Evolutionary conservation across 2,329 filamentous ascomycete species (phyloP).

Genomic region (Calonectria montana): DNA sequence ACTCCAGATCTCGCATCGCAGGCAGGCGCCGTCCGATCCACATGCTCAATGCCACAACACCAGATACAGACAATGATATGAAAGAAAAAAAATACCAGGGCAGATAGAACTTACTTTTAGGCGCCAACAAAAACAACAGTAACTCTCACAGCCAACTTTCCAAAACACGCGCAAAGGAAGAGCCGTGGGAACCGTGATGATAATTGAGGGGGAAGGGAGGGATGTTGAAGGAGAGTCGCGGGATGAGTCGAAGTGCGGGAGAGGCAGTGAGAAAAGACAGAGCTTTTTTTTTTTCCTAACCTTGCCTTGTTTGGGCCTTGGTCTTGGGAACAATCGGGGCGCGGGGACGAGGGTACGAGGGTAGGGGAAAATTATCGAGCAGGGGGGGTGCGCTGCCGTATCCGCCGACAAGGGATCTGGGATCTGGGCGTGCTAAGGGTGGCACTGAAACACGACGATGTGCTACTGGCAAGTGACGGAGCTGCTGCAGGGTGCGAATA

Average conservation of each 20-base stretch:
- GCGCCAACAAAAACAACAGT: conserved; percentile 63
- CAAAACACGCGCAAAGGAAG: conserved; percentile 61
- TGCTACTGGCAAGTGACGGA: conserved; percentile 40
- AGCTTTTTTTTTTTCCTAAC: conserved; percentile 51
- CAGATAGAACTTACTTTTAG: conserved; percentile 61
- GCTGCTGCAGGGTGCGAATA: conserved; percentile 42
- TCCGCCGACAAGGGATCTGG: conserved; percentile 47
- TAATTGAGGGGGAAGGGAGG: conserved; percentile 50
- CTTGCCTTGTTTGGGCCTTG: conserved; percentile 48
- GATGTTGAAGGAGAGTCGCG: conserved; percentile 48
- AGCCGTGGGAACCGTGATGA: conserved; percentile 56
- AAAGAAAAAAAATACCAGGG: conserved; percentile 28
- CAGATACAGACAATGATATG: conserved; percentile 28
- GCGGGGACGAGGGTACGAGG: conserved; percentile 44
- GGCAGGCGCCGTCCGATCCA: conserved; percentile 6
- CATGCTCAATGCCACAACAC: conserved; percentile 36
- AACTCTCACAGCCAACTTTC: conserved; percentile 56
- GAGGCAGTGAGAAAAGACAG: conserved; percentile 47
- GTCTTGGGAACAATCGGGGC: conserved; percentile 46
- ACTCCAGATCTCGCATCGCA: conserved; percentile 18
- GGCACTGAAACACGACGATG: conserved; percentile 46
- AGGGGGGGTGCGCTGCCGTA: conserved; percentile 45
- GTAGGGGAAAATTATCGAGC: conserved; percentile 47
- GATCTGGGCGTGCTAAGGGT: conserved; percentile 43
- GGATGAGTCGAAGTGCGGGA: conserved; percentile 48